phyloP scores from a whole-genome alignment of 441 rosid species.

The Adansonia grandidieri region DNA sequence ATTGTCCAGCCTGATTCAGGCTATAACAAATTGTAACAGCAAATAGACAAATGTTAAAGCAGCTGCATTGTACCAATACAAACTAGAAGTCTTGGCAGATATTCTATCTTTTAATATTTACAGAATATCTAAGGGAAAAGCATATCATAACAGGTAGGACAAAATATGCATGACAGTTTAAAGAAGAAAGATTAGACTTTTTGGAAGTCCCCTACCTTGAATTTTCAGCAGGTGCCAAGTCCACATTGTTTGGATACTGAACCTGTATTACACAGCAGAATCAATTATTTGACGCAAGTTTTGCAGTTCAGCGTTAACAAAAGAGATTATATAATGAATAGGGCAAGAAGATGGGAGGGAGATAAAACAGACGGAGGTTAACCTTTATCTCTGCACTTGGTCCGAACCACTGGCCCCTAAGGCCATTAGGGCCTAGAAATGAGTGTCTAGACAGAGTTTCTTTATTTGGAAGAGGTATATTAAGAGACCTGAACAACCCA shows the following conservation, averaged over 20 bases:
- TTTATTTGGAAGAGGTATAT: constrained; percentile 72
- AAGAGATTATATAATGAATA: not conserved
- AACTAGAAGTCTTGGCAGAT: constrained; percentile 18
- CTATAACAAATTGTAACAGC: constrained; percentile 44
- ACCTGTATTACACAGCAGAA: constrained; percentile 57
- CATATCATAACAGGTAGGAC: not conserved
- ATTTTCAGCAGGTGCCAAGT: constrained; percentile 50
- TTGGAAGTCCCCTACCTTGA: constrained; percentile 46
- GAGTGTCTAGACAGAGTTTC: constrained; percentile 96
- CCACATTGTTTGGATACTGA: constrained; percentile 80
- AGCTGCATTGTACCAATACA: constrained; percentile 26
- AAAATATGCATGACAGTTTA: not conserved
- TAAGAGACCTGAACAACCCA: constrained; percentile 64
- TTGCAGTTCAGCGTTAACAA: constrained; percentile 21
- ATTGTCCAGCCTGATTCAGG: constrained; percentile 51
- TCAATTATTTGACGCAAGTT: constrained; percentile 23
- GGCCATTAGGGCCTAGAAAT: constrained; percentile 89
- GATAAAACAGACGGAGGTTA: constrained; percentile 17
- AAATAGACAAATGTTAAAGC: constrained; percentile 34
- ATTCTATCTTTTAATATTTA: constrained; percentile 9
- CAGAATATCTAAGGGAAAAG: constrained; percentile 18
- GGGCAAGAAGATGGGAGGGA: not conserved
- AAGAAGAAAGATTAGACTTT: constrained; percentile 18
- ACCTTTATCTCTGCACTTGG: constrained; percentile 84
- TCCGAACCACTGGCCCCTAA: constrained; percentile 79